Conservation (phyloP, 495 filamentous ascomycete genomes). For the Tuber calosporum region DNA sequence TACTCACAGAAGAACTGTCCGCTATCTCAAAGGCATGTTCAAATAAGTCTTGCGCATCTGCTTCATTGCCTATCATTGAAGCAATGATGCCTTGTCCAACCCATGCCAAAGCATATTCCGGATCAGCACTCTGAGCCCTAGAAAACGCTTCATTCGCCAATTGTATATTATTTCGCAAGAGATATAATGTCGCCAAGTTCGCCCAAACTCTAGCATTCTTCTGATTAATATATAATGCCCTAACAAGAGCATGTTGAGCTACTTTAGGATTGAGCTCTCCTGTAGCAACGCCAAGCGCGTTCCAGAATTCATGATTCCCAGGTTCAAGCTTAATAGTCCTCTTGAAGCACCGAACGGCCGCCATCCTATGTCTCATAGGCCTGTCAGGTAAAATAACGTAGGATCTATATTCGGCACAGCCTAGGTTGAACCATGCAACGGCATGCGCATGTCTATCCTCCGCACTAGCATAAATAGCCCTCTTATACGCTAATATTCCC, state of each 20-base stretch:
- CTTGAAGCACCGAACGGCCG: conserved; percentile 89
- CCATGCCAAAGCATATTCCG: conserved; percentile 88
- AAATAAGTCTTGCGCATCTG: conserved; percentile 75
- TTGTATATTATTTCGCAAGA: conserved; percentile 70
- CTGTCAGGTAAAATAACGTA: conserved; percentile 52
- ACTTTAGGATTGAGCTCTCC: conserved; percentile 75
- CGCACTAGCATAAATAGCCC: conserved; percentile 64
- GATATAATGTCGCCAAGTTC: conserved; percentile 79
- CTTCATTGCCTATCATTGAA: conserved; percentile 59
- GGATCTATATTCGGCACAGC: conserved; percentile 82
- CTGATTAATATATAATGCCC: conserved; percentile 88
- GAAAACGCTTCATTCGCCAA: conserved; percentile 85
- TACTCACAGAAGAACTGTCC: conserved; percentile 55
- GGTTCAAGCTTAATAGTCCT: conserved; percentile 91
- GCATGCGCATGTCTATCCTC: conserved; percentile 84
- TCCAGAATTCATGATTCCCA: conserved; percentile 96
- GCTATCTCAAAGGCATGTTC: conserved; percentile 95
- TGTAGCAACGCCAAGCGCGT: conserved; percentile 84
- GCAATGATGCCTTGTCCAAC: conserved; percentile 85
- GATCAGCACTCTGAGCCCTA: conserved; percentile 84
- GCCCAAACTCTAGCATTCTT: conserved; percentile 74
- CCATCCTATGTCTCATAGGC: conserved; percentile 56
- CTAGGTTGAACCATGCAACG: conserved; percentile 92
- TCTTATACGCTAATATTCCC: conserved; percentile 77
- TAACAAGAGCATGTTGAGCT: conserved; percentile 88